Percentiles rank a stretch among this genome's conserved stretches.
Conservation (phyloP, 805 yeast species). For the Candida qinlingensis region DNA sequence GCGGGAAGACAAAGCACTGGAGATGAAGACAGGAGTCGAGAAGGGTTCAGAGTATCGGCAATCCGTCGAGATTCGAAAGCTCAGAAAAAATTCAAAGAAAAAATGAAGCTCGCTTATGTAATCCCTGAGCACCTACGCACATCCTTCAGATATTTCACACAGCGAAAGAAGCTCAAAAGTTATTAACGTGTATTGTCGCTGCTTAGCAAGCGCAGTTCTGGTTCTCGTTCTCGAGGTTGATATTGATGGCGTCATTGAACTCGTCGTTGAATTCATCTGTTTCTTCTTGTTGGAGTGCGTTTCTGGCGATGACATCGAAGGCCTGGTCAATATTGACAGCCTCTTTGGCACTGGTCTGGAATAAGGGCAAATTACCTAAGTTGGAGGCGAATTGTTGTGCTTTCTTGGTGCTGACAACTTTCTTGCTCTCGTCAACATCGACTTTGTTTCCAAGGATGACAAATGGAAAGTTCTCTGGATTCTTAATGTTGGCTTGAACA, state of each 20-base stretch:
- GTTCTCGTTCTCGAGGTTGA: constrained; percentile 77
- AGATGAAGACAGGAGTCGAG: no score
- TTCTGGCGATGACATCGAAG: constrained; percentile 91
- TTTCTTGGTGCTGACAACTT: constrained; percentile 56
- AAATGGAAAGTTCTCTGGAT: constrained; percentile 94
- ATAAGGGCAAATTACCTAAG: constrained; percentile 78
- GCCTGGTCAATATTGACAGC: constrained; percentile 94
- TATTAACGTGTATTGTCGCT: not conserved
- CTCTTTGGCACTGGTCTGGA: constrained; percentile 97
- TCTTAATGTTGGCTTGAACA: constrained; percentile 86
- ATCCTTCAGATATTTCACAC: no score
- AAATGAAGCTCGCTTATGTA: no score
- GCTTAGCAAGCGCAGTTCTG: constrained; percentile 21
- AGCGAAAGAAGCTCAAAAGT: no score
- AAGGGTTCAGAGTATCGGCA: no score
- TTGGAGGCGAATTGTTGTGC: constrained; percentile 59
- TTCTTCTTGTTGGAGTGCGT: constrained; percentile 93
- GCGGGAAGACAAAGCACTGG: no score
- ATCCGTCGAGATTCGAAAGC: no score
- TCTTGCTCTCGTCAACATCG: constrained; percentile 87
- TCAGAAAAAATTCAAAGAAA: not conserved
- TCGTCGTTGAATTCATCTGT: constrained; percentile 88
- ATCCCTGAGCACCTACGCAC: no score
- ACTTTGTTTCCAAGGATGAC: constrained; percentile 92
- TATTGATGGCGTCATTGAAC: constrained; percentile 93